Percentiles rank a stretch among this genome's conserved stretches.
Evolutionary conservation across 2,329 filamentous ascomycete genomes (phyloP).

Genomic region (Penicillium sp.): DNA sequence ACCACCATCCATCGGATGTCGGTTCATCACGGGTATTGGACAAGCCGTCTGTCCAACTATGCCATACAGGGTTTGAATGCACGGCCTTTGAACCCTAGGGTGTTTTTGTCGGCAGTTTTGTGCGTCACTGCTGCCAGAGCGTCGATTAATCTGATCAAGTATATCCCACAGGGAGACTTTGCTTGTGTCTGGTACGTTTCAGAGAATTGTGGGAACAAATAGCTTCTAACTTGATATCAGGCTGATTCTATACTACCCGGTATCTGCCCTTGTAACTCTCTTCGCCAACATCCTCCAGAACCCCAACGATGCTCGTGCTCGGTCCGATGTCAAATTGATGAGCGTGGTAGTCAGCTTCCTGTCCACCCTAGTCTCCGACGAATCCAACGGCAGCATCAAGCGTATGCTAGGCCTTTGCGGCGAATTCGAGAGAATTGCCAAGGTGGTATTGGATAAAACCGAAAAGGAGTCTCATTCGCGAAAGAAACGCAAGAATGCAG

Average conservation of each 20-base stretch:
- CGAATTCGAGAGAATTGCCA: conserved; percentile 93
- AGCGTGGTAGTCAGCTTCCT: conserved; percentile 85
- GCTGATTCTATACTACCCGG: conserved; percentile 93
- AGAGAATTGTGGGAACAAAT: not conserved
- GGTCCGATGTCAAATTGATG: conserved; percentile 85
- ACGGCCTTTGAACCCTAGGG: conserved; percentile 77
- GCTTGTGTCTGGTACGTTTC: conserved; percentile 81
- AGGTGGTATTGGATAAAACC: conserved; percentile 78
- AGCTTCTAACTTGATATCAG: conserved; percentile 29
- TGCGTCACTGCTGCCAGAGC: conserved; percentile 88
- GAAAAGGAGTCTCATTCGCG: conserved; percentile 73
- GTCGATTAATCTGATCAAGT: conserved; percentile 87
- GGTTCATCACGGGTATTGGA: conserved; percentile 97
- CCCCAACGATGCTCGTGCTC: conserved; percentile 75
- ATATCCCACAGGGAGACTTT: conserved; percentile 90
- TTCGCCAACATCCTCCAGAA: conserved; percentile 97
- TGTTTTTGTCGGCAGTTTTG: conserved; percentile 85
- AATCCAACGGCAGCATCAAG: conserved; percentile 79
- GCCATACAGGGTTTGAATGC: conserved; percentile 91
- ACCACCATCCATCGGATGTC: conserved; percentile 98
- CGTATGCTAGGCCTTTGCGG: conserved; percentile 88
- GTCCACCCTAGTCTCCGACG: conserved; percentile 77
- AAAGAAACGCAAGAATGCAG: conserved; percentile 71
- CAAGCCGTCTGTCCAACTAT: conserved; percentile 83
- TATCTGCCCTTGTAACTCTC: conserved; percentile 84